Evolutionary conservation across 495 filamentous ascomycete species (phyloP), one percentile per base, ranked within the genome.

Genomic region (Penicillium maclennaniae): DNA sequence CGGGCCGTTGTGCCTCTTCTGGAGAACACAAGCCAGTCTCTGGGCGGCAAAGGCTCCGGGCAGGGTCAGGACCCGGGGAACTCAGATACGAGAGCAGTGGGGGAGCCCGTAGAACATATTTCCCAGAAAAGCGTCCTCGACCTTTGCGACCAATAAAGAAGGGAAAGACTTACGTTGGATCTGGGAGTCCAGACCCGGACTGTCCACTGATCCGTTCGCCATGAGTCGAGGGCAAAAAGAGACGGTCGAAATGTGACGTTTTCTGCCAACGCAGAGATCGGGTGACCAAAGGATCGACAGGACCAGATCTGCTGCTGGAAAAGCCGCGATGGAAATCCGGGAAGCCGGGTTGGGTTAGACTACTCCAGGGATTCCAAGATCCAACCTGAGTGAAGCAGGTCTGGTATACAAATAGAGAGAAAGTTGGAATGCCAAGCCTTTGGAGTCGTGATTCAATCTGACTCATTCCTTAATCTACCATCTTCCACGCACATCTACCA

Each of bases 221-320:
- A 66, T 62, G 43, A 55, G 39, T 25, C 44, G 17, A 21, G n/a
- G 25, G 17, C n/a, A 36, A 41, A 15, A 12, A 26, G 49, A 26
- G 43, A 25, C 15, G 17, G 45, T 20, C 44, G 42, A 43, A 51
- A 58, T n/a, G 53, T 61, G 55, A 55, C 61, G 63, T 68, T 54
- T 49, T 73, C 9, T 34, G 70, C 68, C 69, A 72, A 65, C 69
- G 56, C 69, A 72, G 67, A 66, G 68, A 68, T 69, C 70, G 61
- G 70, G 68, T 73, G 70, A 73, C 69, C 56, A 57, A 57, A 58
- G 41, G 69, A 71, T 71, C 64, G 66, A 66, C 65, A 67, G 62
- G 56, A 62, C 62, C 56, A 59, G 54, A 63, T 62, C 60, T 55
- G 54, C 59, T 37, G 45, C 21, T 43, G 58, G 47, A 55, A 54